Base-by-base conservation (phyloP, 2,329 filamentous ascomycete species). In the Colletotrichum destructivum region DNA sequence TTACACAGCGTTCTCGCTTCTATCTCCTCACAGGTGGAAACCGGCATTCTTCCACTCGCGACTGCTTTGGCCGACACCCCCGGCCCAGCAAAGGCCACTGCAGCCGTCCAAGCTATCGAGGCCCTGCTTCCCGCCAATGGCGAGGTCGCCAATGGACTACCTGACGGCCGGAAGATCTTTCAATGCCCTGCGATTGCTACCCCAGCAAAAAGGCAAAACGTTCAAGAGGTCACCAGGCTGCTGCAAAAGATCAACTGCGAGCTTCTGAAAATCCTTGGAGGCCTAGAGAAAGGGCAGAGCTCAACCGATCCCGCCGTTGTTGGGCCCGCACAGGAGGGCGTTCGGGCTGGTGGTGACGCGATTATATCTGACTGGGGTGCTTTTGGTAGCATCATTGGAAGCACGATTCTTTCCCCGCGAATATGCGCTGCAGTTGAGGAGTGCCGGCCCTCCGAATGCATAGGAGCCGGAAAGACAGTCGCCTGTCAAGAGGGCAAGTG, bases 161-260 rank as follows among this genome's bases (percentile, higher is more conserved):
- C 44, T 46, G 44, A 46, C 4, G 44, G 44, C 44, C 16, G 18
- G 1, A n/a, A 18, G 5, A 46, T 46, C 44, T 46, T 46, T 46
- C 15, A n/a, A 7, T 46, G 44, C 44, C 44, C 44, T n/a, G 44
- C 44, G 44, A n/a, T 46, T 18, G 44, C 16, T 18, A 16, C 44
- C 44, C 44, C 44, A n/a, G 21, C 6, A 52, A 52, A 52, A 15
- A 52, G 49, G 21, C 4, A 52, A 21, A 52, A 16, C 21, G 9
- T 8, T 52, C 49, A 52, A 52, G 49, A 52, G 49, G 49, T 52
- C 49, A 26, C 2, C n/a, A 21, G n/a, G 23, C 49, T 52, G 49
- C 49, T 52, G 21, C 49, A 52, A 13, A 52, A 26, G n/a, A 52
- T 52, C 49, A 52, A 52, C 49, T 52, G 21, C 49, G 21, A 26